Percentiles rank a stretch among this genome's conserved stretches.
Evolutionary conservation across 2,329 filamentous ascomycete species (phyloP).

Genomic region (Claviceps cyperi): DNA sequence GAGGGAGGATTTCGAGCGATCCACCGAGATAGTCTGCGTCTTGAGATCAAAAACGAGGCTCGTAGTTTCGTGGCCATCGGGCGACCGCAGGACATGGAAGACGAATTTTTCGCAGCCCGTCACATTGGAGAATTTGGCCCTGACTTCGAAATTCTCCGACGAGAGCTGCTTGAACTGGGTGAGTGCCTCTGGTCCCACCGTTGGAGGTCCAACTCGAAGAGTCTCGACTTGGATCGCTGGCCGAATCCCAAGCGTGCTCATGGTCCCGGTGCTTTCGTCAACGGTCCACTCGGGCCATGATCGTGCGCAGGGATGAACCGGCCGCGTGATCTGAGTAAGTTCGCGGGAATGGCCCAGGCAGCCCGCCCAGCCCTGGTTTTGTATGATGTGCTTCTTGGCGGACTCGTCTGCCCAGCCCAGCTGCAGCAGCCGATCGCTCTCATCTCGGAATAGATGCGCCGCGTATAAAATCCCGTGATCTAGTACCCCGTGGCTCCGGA

Average conservation of each 20-base stretch:
- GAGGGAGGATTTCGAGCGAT: slow-evolving; percentile 9
- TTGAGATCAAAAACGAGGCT: slow-evolving; percentile 8
- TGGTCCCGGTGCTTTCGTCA: slow-evolving; percentile 4
- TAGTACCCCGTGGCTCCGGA: slow-evolving; percentile 6
- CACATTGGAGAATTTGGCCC: slow-evolving; percentile 3
- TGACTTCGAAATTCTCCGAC: slow-evolving; percentile 4
- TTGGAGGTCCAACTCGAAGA: slow-evolving; percentile 1
- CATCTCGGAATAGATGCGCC: slow-evolving; percentile 11
- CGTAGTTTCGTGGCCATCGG: slow-evolving; percentile 7
- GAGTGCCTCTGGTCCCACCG: background rate
- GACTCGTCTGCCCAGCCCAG: slow-evolving; percentile 10
- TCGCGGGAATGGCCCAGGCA: slow-evolving; percentile 9
- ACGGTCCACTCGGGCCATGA: slow-evolving; percentile 6
- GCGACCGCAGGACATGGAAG: slow-evolving; percentile 4
- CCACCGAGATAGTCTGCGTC: slow-evolving; percentile 8
- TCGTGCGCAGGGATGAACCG: background rate
- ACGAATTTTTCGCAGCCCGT: slow-evolving; percentile 3
- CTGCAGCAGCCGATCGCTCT: slow-evolving; percentile 6
- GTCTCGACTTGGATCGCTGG: slow-evolving; percentile 7
- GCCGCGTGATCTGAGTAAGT: slow-evolving; percentile 4
- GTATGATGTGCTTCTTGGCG: slow-evolving; percentile 5
- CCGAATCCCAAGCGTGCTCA: slow-evolving; percentile 8
- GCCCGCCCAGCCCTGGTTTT: slow-evolving; percentile 8
- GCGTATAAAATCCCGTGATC: slow-evolving; percentile 13
- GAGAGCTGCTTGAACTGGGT: background rate